phyloP scores from a whole-genome alignment of 192 early-diverging fungal genomes.

The Podochytrium sp. region DNA sequence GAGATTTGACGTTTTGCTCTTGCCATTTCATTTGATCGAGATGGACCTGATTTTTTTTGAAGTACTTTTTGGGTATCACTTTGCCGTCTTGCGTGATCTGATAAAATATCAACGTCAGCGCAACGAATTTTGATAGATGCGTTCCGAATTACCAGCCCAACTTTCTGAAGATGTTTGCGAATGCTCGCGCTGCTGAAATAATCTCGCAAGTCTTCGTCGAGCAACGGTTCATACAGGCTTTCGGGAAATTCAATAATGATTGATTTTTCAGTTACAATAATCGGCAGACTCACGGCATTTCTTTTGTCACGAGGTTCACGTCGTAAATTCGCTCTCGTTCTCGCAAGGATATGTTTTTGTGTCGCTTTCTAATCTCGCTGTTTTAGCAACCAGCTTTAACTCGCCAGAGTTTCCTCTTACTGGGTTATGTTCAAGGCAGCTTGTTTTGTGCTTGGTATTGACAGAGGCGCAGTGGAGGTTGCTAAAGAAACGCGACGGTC shows the following conservation, averaged over 20 bases:
- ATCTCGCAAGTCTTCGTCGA: conserved; percentile 57
- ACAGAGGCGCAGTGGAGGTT: too few relatives aligned
- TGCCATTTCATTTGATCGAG: conserved; percentile 49
- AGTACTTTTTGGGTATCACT: conserved; percentile 50
- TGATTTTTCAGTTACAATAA: not conserved
- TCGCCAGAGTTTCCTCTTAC: too few relatives aligned
- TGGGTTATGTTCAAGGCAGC: too few relatives aligned
- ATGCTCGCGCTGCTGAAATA: conserved; percentile 57
- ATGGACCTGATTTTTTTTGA: conserved; percentile 58
- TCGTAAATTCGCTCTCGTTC: conserved; percentile 57
- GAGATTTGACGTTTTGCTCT: conserved; percentile 32
- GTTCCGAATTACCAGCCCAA: conserved; percentile 51
- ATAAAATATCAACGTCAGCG: too few relatives aligned
- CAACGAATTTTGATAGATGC: not conserved
- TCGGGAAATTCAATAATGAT: not conserved
- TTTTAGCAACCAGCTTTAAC: too few relatives aligned
- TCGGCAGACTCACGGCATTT: conserved; percentile 42
- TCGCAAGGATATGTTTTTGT: conserved; percentile 10
- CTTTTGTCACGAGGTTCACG: conserved; percentile 54
- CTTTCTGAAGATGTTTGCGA: conserved; percentile 49
- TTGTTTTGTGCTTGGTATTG: too few relatives aligned
- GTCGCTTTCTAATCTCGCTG: too few relatives aligned
- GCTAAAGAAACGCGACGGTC: too few relatives aligned
- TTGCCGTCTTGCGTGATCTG: conserved; percentile 52
- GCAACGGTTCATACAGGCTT: conserved; percentile 55